Evolutionary conservation across 139 green algal genomes (phyloP).

Genomic region (Chlorella vulgaris): DNA sequence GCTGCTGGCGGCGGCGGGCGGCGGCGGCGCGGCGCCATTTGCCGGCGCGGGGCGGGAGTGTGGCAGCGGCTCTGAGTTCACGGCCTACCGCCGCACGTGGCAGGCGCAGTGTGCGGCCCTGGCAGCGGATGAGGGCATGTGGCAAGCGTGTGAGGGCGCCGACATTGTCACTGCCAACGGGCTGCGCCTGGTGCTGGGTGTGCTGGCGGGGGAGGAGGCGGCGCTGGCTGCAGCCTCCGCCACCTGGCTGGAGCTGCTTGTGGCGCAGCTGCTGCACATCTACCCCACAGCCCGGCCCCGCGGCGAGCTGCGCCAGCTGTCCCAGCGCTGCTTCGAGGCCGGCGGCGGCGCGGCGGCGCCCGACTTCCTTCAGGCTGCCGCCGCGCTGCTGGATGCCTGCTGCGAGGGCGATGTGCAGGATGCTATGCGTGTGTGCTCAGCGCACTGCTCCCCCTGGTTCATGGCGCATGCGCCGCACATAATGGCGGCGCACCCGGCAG

Average conservation of each 20-base stretch:
- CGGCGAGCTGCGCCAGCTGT: slow-evolving; percentile 52
- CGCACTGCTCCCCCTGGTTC: slow-evolving; percentile 62
- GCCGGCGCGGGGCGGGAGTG: slow-evolving; percentile 27
- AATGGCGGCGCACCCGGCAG: slow-evolving; percentile 47
- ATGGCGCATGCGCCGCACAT: slow-evolving; percentile 69
- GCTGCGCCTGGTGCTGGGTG: slow-evolving; percentile 47
- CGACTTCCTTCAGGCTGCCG: slow-evolving; percentile 38
- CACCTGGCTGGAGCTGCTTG: slow-evolving; percentile 70
- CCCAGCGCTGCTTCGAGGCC: slow-evolving; percentile 27
- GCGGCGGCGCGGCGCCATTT: slow-evolving; percentile 3
- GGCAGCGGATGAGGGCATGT: slow-evolving; percentile 35
- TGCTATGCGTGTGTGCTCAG: slow-evolving; percentile 39
- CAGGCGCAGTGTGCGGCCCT: slow-evolving; percentile 44
- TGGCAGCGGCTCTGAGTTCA: slow-evolving; percentile 2
- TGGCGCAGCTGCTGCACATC: slow-evolving; percentile 59
- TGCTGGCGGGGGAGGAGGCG: slow-evolving; percentile 57
- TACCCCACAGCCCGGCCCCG: slow-evolving; percentile 43
- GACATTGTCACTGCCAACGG: slow-evolving; percentile 22
- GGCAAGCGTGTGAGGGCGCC: slow-evolving; percentile 32
- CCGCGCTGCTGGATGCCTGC: slow-evolving; percentile 29
- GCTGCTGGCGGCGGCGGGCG: background rate
- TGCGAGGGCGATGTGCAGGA: slow-evolving; percentile 47
- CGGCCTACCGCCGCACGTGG: slow-evolving; percentile 45
- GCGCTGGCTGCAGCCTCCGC: slow-evolving; percentile 10
- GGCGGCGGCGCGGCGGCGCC: background rate